Conservation (phyloP, 306 rosid species). For the Phaseolus lunatus region DNA sequence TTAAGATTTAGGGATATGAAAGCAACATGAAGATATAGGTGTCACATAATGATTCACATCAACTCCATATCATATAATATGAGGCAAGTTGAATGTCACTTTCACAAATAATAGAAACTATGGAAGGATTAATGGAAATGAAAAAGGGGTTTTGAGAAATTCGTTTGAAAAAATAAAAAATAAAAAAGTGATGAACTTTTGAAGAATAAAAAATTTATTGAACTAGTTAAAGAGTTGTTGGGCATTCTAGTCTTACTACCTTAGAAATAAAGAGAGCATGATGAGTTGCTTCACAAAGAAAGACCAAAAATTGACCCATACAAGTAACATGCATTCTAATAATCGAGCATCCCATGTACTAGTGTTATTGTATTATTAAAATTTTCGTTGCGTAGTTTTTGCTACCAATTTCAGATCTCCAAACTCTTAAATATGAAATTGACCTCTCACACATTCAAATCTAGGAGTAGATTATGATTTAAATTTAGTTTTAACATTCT, state of each 20-base stretch:
- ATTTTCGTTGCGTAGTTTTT: background rate
- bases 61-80: background rate
- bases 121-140: background rate
- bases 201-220: background rate
- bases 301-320: conserved; percentile 9
- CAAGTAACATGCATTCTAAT: conserved; percentile 1
- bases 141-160: background rate
- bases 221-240: conserved; percentile 10
- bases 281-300: conserved; percentile 9
- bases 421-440: background rate
- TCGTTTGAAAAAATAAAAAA: background rate
- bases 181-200: background rate
- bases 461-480: background rate
- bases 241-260: background rate
- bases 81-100: conserved; percentile 3
- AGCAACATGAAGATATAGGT: background rate
- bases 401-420: background rate
- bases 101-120: background rate
- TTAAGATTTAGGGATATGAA: background rate
- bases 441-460: background rate
- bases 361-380: background rate
- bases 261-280: conserved; percentile 2
- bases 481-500: background rate
- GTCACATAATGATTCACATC: background rate
- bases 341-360: conserved; percentile 22